A percentile compares a stretch with the other conserved stretches of the same genome.
phyloP scores from a whole-genome alignment of 176 grass and related monocot genomes.

The Cenchrus purpureus region DNA sequence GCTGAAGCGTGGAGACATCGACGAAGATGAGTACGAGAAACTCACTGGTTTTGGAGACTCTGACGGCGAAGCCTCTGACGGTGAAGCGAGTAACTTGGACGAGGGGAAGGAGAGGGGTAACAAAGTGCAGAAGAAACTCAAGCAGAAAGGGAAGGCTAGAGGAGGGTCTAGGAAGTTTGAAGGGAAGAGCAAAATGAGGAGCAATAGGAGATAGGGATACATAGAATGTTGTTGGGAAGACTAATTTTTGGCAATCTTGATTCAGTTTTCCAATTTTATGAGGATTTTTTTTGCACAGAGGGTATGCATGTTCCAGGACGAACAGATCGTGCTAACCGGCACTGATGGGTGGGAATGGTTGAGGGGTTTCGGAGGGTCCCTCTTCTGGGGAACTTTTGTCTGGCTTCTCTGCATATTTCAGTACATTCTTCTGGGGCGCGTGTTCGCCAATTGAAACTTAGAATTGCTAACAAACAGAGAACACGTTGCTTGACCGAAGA shows the following conservation, averaged over 20 bases:
- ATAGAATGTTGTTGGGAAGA: neutral
- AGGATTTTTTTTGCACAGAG: neutral
- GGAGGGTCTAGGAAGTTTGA: slow-evolving; percentile 56
- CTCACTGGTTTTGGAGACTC: slow-evolving; percentile 69
- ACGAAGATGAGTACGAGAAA: slow-evolving; percentile 85
- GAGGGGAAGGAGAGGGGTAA: slow-evolving; percentile 47
- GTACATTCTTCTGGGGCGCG: no score
- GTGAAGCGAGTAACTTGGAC: slow-evolving; percentile 4
- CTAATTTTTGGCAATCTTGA: neutral
- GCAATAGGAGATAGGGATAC: slow-evolving; percentile 33
- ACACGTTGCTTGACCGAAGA: neutral
- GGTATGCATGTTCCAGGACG: neutral
- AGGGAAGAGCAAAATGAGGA: slow-evolving; percentile 43
- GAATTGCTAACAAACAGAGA: neutral
- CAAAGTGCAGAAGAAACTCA: slow-evolving; percentile 49
- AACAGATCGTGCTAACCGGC: neutral
- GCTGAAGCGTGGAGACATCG: slow-evolving; percentile 78
- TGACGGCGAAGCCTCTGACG: slow-evolving; percentile 44
- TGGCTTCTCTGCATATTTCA: neutral
- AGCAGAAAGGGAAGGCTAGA: slow-evolving; percentile 53
- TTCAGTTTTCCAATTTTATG: neutral
- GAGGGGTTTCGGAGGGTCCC: neutral
- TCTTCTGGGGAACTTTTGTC: neutral
- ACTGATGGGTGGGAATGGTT: neutral
- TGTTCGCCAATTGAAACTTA: no score